Conservation (phyloP, 306 rosid species). For the Biancaea sappan region DNA sequence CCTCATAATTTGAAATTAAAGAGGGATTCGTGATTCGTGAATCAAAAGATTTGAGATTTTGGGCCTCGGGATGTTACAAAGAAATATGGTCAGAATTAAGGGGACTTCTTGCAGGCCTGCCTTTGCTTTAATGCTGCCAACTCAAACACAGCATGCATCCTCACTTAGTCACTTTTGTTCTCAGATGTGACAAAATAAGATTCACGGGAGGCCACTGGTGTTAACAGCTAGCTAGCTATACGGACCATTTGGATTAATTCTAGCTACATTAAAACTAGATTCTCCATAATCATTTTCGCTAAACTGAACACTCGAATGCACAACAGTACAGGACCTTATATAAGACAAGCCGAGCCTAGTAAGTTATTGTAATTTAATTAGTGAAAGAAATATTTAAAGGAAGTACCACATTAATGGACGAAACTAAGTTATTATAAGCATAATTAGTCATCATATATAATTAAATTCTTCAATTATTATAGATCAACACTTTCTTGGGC, state of each 20-base stretch:
- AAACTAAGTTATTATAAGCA: no score
- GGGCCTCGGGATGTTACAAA: not conserved
- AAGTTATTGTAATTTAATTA: no score
- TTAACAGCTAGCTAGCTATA: not conserved
- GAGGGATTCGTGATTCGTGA: not conserved
- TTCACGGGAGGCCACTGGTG: conserved; percentile 7
- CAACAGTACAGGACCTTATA: not conserved
- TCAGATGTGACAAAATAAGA: not conserved
- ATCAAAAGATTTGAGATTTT: not conserved
- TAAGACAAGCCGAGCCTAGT: not conserved
- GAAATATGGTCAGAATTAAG: not conserved
- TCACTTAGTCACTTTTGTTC: not conserved
- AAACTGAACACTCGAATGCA: no score
- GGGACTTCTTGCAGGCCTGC: no score
- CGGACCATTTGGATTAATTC: not conserved
- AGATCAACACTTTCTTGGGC: no score
- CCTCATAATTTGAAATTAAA: not conserved
- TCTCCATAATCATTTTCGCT: not conserved
- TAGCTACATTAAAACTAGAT: not conserved
- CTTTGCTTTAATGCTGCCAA: not conserved
- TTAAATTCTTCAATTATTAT: no score
- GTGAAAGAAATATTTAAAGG: no score
- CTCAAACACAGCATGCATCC: not conserved
- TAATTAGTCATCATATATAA: no score
- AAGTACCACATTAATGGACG: no score